Evolutionary conservation across 2,329 filamentous ascomycete species (phyloP).

Genomic region (Rhynchosporium graminicola): DNA sequence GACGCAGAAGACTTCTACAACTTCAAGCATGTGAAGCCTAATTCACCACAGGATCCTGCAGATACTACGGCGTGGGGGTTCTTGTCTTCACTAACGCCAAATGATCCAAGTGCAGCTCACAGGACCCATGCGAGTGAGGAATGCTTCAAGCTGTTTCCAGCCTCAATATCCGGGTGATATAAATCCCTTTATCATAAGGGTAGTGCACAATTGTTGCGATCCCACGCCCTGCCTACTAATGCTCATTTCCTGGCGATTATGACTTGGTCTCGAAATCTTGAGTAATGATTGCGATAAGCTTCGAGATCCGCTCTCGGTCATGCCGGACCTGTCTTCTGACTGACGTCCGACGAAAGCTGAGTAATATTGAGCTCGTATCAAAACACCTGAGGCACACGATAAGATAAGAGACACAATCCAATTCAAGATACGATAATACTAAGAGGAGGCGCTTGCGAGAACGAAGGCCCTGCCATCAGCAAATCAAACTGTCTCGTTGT

Average conservation of each 20-base stretch:
- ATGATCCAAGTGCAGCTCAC: slow-evolving; percentile 13
- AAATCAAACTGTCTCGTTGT: slow-evolving; percentile 8
- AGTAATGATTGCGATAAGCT: slow-evolving; percentile 12
- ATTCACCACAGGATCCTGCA: slow-evolving; percentile 13
- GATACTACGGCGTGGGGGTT: slow-evolving; percentile 23
- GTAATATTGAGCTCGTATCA: slow-evolving; percentile 20
- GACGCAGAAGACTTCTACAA: slow-evolving; percentile 7
- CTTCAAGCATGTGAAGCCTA: slow-evolving; percentile 14
- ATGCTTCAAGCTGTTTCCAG: slow-evolving; percentile 19
- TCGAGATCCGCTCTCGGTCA: slow-evolving; percentile 20
- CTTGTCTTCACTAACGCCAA: slow-evolving; percentile 9
- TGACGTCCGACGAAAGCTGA: slow-evolving; percentile 15
- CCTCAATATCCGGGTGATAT: slow-evolving; percentile 17
- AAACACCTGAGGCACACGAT: not conserved
- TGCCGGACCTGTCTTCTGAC: slow-evolving; percentile 18
- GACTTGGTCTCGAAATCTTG: slow-evolving; percentile 9
- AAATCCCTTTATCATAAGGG: not conserved
- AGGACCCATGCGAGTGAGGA: slow-evolving; percentile 14
- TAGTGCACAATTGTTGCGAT: slow-evolving; percentile 4
- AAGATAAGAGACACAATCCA: not conserved
- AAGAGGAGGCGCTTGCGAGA: not conserved
- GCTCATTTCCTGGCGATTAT: too few relatives aligned
- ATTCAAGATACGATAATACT: not conserved
- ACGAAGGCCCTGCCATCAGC: slow-evolving; percentile 13
- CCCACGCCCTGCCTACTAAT: too few relatives aligned